Percentiles rank a stretch among this genome's conserved stretches.
phyloP scores from a whole-genome alignment of 768 basidiomycete genomes.

The Trametes coccinea region DNA sequence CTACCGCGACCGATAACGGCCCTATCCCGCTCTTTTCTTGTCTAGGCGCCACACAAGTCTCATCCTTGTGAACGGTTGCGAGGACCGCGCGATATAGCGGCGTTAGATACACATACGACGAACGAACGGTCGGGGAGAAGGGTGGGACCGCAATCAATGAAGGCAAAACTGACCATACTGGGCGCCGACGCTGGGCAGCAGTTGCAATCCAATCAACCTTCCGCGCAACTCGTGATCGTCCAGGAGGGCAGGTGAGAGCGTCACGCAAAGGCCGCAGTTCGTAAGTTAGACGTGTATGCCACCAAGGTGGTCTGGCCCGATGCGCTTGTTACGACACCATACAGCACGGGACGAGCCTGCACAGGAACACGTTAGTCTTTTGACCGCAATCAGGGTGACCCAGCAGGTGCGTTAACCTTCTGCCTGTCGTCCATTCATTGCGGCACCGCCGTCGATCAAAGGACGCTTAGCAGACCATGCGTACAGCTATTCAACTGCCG shows the following conservation, averaged over 20 bases:
- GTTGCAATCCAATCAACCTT: too few species aligned
- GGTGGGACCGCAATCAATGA: too few species aligned
- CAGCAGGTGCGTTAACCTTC: not conserved
- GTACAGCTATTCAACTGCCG: too few species aligned
- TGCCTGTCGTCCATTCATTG: too few species aligned
- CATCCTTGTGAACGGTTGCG: constrained; percentile 8
- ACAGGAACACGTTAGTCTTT: too few species aligned
- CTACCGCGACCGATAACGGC: not conserved
- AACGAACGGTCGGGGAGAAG: too few species aligned
- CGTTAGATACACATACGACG: not conserved
- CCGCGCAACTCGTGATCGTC: not conserved
- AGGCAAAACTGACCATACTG: too few species aligned
- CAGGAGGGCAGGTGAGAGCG: not conserved
- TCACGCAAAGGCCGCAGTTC: not conserved
- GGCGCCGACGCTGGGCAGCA: too few species aligned
- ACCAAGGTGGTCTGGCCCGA: not conserved
- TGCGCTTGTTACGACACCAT: not conserved
- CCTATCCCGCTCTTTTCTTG: not conserved
- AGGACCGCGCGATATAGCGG: constrained; percentile 1
- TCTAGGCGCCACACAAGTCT: not conserved
- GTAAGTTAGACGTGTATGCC: not conserved
- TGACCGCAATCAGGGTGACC: too few species aligned
- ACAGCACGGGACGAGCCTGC: too few species aligned
- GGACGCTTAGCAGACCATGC: too few species aligned
- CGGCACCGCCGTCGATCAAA: too few species aligned